Evolutionary conservation across 2,329 filamentous ascomycete species (phyloP).

Genomic region (Cordyceps tenuipes): DNA sequence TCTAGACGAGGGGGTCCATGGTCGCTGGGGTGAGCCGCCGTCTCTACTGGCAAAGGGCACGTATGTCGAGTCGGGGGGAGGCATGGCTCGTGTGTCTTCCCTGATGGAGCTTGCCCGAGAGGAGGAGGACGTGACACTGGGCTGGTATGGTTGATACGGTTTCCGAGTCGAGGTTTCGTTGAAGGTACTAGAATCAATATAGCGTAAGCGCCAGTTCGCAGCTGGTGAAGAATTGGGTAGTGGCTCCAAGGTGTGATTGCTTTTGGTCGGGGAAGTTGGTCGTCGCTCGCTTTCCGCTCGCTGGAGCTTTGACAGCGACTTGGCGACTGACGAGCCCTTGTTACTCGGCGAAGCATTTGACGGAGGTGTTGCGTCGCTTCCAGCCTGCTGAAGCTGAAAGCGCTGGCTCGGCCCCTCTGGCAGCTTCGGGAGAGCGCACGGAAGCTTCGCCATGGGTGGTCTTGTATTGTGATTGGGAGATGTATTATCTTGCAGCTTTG

Average conservation of each 20-base stretch:
- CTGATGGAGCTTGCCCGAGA: slow-evolving; percentile 41
- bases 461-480: slow-evolving; percentile 22
- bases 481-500: slow-evolving; percentile 41
- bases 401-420: slow-evolving; percentile 40
- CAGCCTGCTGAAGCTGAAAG: slow-evolving; percentile 14
- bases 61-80: slow-evolving; percentile 57
- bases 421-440: slow-evolving; percentile 38
- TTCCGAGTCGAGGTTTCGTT: background rate
- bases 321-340: background rate
- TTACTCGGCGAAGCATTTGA: too few relatives aligned
- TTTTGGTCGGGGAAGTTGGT: background rate
- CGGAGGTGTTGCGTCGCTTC: background rate
- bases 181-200: slow-evolving; percentile 29
- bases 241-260: background rate
- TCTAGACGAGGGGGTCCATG: slow-evolving; percentile 48
- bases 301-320: slow-evolving; percentile 4
- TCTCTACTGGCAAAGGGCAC: slow-evolving; percentile 44
- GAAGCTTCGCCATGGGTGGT: slow-evolving; percentile 24
- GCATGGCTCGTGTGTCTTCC: slow-evolving; percentile 50
- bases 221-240: background rate
- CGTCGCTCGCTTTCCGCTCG: background rate
- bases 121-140: slow-evolving; percentile 41
- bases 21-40: slow-evolving; percentile 41
- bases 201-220: slow-evolving; percentile 1
- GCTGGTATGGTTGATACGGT: slow-evolving; percentile 39